Evolutionary conservation across 1,284 basidiomycete genomes (phyloP), one percentile per base, ranked within the genome.

Genomic region (Trametes sp.): DNA sequence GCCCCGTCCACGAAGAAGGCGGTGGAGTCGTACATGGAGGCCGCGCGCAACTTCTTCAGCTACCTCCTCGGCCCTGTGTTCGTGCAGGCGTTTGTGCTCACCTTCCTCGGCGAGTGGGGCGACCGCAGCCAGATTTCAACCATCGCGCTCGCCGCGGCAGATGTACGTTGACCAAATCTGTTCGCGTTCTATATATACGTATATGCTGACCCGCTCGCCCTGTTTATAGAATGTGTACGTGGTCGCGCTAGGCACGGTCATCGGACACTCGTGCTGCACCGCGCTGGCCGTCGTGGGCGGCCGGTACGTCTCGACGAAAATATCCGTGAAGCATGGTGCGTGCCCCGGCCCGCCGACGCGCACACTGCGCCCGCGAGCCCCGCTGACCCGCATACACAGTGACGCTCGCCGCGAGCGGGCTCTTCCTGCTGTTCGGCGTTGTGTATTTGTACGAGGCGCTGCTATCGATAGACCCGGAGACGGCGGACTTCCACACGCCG

Each of bases 61-160:
- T 80, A 98, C 28, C 80, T 96, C 68, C 82, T 98, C 21, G 94
- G 92, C 0, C 98, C 97, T 0, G 93, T 98, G 1, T 98, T 98
- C 71, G 95, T 97, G 2, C 96, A 99, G 77, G 89, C 95, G 0
- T 99, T 99, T 70, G 81, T 97, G 41, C 82, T 99, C 60, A 98
- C 97, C 0, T 99, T 99, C 78, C 82, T 99, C 13, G 98, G 96
- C 24, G 97, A 99, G 77, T 99, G 97, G 97, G 98, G 97, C 1
- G 98, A 99, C 78, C 82, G 97, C 48, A 96, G 93, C 73, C 98
- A 99, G 79, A 97, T 99, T 70, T 93, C 98, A 0, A 99, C 97
- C 0, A 98, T 99, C 68, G 96, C 95, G 2, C 83, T 99, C 52
- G 98, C 93, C 1, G 96, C 97, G 36, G 95, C 97, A 26, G 95